Percentiles rank a stretch among this genome's conserved stretches.
Evolutionary conservation across 768 basidiomycete genomes (phyloP).

Genomic region (Rubroboletus satanas): DNA sequence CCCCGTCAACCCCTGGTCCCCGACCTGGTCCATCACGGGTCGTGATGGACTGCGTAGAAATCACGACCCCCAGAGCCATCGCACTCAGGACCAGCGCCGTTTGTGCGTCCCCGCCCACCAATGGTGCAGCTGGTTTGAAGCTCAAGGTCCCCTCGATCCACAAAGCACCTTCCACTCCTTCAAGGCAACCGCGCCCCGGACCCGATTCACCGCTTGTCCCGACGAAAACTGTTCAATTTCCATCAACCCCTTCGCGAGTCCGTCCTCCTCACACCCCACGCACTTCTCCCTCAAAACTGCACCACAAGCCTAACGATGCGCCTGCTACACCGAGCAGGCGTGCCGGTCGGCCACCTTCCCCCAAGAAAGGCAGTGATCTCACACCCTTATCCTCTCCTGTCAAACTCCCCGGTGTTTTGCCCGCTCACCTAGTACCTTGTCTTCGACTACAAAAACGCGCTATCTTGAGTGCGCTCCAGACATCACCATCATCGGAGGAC

Average conservation of each 20-base stretch:
- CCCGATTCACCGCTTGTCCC: neutral
- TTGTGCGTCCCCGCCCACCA: conserved; percentile 12
- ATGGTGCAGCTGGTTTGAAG: neutral
- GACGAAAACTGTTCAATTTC: conserved; percentile 3
- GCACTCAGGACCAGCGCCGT: neutral
- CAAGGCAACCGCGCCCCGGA: conserved; percentile 2
- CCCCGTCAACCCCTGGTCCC: conserved; percentile 25
- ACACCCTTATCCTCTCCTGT: conserved; percentile 9
- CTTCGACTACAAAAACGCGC: conserved; percentile 57
- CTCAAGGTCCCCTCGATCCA: neutral
- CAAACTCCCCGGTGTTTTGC: conserved; percentile 31
- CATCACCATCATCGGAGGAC: conserved; percentile 21
- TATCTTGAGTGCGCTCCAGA: conserved; percentile 46
- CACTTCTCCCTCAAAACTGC: conserved; percentile 15
- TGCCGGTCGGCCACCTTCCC: conserved; percentile 5
- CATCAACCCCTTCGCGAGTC: conserved; percentile 13
- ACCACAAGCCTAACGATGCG: conserved; percentile 1
- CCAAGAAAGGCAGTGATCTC: conserved; percentile 10
- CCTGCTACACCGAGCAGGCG: conserved; percentile 18
- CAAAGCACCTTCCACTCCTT: conserved; percentile 20
- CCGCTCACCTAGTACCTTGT: conserved; percentile 41
- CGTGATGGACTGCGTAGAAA: conserved; percentile 32
- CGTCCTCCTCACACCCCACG: conserved; percentile 16
- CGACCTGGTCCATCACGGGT: conserved; percentile 17
- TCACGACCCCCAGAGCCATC: conserved; percentile 23